Evolutionary conservation across 192 early-diverging fungal species (phyloP).

Genomic region (Geosiphon pyriformis): DNA sequence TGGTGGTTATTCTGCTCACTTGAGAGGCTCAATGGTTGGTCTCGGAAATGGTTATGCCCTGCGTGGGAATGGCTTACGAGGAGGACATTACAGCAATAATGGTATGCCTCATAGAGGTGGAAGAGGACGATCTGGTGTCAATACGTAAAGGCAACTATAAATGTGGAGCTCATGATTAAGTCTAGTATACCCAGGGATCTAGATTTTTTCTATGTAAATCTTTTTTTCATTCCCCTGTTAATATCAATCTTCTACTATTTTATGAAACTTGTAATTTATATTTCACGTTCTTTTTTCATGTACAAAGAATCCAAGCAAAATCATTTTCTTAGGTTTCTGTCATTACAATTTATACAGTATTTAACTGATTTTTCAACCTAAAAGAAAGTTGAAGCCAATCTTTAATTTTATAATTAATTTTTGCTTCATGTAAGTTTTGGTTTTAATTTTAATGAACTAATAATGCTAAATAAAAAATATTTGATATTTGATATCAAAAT

Average conservation of each 20-base stretch:
- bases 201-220: background rate
- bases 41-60: background rate
- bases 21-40: background rate
- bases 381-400: too few relatives aligned
- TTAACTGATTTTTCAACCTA: too few relatives aligned
- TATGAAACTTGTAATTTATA: background rate
- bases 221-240: background rate
- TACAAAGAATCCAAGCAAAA: too few relatives aligned
- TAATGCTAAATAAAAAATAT: too few relatives aligned
- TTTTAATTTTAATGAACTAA: too few relatives aligned
- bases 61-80: background rate
- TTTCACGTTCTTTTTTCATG: background rate
- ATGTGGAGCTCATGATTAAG: too few relatives aligned
- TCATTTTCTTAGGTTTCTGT: too few relatives aligned
- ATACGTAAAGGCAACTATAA: background rate
- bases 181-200: too few relatives aligned
- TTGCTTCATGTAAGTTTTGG: too few relatives aligned
- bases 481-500: too few relatives aligned
- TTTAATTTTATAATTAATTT: too few relatives aligned
- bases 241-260: background rate
- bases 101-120: background rate
- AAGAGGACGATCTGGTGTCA: background rate
- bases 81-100: background rate
- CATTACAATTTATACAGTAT: too few relatives aligned
- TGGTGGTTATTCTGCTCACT: background rate